Percentiles rank a stretch among this genome's conserved stretches.
phyloP scores from a whole-genome alignment of 2,329 filamentous ascomycete species.

The Karstenula rhodostoma region DNA sequence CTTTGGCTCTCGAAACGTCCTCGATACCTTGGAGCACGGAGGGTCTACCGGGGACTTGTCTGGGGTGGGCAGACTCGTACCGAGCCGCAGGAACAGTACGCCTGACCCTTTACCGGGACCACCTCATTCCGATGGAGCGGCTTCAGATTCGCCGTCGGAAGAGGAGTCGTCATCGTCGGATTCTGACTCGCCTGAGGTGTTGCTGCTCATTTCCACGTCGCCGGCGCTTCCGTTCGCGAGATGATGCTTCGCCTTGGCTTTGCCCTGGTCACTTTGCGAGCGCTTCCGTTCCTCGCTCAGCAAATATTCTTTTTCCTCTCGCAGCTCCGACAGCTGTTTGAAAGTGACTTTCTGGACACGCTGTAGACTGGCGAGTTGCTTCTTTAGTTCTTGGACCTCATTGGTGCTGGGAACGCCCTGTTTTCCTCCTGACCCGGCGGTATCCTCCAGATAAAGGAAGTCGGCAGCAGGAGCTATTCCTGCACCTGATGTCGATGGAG shows the following conservation, averaged over 20 bases:
- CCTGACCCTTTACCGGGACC: conserved; percentile 4
- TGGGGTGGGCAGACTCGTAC: neutral
- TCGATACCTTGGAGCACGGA: neutral
- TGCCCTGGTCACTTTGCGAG: conserved; percentile 30
- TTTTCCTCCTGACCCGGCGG: conserved; percentile 10
- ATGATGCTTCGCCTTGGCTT: conserved; percentile 30
- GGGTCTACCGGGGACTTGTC: neutral
- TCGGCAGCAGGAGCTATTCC: conserved; percentile 38
- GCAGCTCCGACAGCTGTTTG: conserved; percentile 54
- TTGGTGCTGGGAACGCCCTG: conserved; percentile 26
- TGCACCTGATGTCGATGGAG: conserved; percentile 31
- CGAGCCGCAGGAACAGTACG: conserved; percentile 5
- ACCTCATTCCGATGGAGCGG: conserved; percentile 12
- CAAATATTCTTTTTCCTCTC: conserved; percentile 51
- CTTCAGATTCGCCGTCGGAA: conserved; percentile 5
- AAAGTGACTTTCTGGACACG: conserved; percentile 57
- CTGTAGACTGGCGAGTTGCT: conserved; percentile 54
- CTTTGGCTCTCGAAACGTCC: neutral
- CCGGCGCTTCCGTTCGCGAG: conserved; percentile 30
- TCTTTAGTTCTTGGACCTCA: conserved; percentile 46
- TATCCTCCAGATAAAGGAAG: conserved; percentile 37
- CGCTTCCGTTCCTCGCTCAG: conserved; percentile 42
- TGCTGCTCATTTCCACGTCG: conserved; percentile 44
- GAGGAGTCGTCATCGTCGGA: conserved; percentile 1
- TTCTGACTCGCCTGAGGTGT: conserved; percentile 20